Percentiles rank a stretch among this genome's conserved stretches.
These are phyloP conservation scores for Candida maesae DNA, from an alignment of 805 yeast genomes.

Conservation along the genomic window DNA sequence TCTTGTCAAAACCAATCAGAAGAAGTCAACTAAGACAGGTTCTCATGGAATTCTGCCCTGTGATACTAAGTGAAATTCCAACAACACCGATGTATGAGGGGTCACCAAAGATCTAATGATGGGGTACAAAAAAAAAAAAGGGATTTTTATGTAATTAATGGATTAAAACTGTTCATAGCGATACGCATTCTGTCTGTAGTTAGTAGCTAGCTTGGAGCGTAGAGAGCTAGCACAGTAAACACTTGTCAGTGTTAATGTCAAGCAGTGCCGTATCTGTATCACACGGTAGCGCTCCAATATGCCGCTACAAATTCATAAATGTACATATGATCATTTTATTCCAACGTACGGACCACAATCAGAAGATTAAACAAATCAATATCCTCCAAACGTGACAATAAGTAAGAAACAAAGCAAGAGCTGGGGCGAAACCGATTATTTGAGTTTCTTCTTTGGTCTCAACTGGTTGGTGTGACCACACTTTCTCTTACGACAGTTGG, in stretches of 20 bases:
- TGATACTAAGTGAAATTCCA: conserved; percentile 3
- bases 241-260: too few relatives aligned
- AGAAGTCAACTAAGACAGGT: conserved; percentile 63
- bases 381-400: conserved; percentile 5
- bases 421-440: conserved; percentile 57
- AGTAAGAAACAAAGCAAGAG: conserved; percentile 12
- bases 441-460: conserved; percentile 99
- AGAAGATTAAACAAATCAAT: neutral
- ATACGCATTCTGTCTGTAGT: too few relatives aligned
- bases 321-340: conserved; percentile 13
- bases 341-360: conserved; percentile 3
- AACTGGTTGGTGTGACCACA: conserved; percentile 99
- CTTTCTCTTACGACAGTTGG: conserved; percentile 99
- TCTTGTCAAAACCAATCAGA: conserved; percentile 83
- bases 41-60: conserved; percentile 32
- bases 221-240: too few relatives aligned
- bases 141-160: too few relatives aligned
- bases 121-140: too few relatives aligned
- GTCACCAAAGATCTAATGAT: neutral
- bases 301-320: neutral
- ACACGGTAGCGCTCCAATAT: too few relatives aligned
- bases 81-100: neutral
- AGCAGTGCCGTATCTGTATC: too few relatives aligned
- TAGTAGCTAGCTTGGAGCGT: too few relatives aligned
- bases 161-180: too few relatives aligned